Percentiles rank a stretch among this genome's conserved stretches.
Conservation (phyloP, 331 rosid species). For the Pyrus hybrid region DNA sequence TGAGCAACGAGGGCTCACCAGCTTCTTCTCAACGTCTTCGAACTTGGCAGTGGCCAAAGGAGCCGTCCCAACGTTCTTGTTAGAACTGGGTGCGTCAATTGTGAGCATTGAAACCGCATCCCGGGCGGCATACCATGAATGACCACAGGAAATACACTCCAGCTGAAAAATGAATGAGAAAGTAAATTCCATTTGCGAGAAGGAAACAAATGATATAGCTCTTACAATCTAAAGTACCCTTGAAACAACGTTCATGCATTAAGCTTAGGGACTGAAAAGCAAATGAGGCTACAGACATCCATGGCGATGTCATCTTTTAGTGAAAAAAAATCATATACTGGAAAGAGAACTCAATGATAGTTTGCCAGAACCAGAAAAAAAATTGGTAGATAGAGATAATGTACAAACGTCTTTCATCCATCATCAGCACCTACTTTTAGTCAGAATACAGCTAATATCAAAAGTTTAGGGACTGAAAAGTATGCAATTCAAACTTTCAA, state of each 20-base stretch:
- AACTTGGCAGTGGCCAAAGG: constrained; percentile 67
- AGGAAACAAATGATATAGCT: not conserved
- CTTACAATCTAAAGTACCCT: not conserved
- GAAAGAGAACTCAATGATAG: not conserved
- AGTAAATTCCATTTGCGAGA: constrained; percentile 6
- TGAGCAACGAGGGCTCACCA: constrained; percentile 50
- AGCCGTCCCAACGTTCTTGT: constrained; percentile 39
- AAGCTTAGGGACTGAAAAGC: too few relatives aligned
- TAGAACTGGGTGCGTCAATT: too few relatives aligned
- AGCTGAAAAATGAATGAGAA: constrained; percentile 40
- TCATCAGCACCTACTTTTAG: not conserved
- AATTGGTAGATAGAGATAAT: too few relatives aligned
- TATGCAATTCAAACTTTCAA: not conserved
- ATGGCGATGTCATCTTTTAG: too few relatives aligned
- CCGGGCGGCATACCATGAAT: constrained; percentile 82
- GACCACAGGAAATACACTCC: constrained; percentile 84
- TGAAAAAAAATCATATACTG: too few relatives aligned
- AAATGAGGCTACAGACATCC: too few relatives aligned
- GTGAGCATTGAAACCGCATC: constrained; percentile 69
- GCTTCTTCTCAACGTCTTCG: constrained; percentile 62
- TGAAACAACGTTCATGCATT: not conserved
- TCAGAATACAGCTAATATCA: not conserved
- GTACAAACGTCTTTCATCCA: too few relatives aligned
- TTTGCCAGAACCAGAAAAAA: too few relatives aligned
- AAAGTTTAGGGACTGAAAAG: not conserved